Conservation (phyloP, 1,284 basidiomycete species). For the Sporisorium exsertum region DNA sequence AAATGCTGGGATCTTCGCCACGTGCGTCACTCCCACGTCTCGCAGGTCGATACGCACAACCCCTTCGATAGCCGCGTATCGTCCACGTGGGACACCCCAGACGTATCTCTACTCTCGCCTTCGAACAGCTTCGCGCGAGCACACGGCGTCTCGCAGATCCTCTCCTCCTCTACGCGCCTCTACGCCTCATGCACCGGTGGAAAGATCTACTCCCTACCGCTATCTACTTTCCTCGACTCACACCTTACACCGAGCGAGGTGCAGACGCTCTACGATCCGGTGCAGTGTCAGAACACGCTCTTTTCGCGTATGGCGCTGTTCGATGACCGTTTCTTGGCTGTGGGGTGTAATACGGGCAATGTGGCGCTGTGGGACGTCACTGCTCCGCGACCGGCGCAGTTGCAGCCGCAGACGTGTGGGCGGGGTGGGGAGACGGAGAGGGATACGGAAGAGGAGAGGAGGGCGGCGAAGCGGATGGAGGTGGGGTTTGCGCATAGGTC, state of each 20-base stretch:
- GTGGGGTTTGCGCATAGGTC: constrained; percentile 27
- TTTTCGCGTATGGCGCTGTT: constrained; percentile 64
- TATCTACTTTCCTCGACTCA: constrained; percentile 30
- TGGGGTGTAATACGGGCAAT: constrained; percentile 64
- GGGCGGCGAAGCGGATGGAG: constrained; percentile 15
- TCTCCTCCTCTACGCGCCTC: constrained; percentile 38
- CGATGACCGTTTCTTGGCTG: constrained; percentile 61
- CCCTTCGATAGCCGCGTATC: neutral
- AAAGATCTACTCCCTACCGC: constrained; percentile 51
- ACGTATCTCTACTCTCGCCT: constrained; percentile 35
- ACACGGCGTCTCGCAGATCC: constrained; percentile 64
- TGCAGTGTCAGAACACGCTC: constrained; percentile 64
- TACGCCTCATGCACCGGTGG: constrained; percentile 65
- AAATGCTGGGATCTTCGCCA: constrained; percentile 66
- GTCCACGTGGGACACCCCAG: constrained; percentile 33
- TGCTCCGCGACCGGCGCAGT: neutral
- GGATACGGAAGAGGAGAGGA: constrained; percentile 34
- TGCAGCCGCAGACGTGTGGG: neutral
- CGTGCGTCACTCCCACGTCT: constrained; percentile 15
- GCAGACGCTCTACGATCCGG: constrained; percentile 48
- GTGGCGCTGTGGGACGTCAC: constrained; percentile 63
- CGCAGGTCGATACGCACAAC: constrained; percentile 16
- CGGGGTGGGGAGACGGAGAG: neutral
- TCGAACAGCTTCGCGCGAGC: constrained; percentile 37
- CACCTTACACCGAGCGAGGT: constrained; percentile 11